Conservation (phyloP, 257 asterid species). For the Fraxinus anomala region DNA sequence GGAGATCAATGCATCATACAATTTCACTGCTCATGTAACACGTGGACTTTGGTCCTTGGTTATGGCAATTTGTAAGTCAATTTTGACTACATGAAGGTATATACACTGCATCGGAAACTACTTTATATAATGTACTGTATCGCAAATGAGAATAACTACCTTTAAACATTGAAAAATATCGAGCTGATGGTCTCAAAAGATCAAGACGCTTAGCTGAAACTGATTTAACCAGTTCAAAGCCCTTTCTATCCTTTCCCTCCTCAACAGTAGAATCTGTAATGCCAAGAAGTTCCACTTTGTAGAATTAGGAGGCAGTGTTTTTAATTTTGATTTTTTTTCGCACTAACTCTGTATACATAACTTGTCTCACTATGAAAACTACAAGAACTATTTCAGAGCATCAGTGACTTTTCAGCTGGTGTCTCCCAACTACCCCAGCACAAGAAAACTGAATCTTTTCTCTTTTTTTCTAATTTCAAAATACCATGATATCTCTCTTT, state of each 20-base stretch:
- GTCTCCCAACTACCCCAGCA: not conserved
- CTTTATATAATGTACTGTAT: too few relatives aligned
- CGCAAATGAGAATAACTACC: conserved; percentile 43
- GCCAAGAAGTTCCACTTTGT: conserved; percentile 48
- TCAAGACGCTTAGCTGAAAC: conserved; percentile 87
- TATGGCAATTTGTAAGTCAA: too few relatives aligned
- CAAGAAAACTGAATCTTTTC: not conserved
- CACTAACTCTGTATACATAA: conserved; percentile 19
- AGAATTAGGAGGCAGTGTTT: conserved; percentile 33
- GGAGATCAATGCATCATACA: too few relatives aligned
- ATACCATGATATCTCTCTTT: not conserved
- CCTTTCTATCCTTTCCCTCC: conserved; percentile 72
- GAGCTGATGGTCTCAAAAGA: conserved; percentile 92
- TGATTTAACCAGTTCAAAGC: conserved; percentile 74
- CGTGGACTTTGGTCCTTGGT: too few relatives aligned
- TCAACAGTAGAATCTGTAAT: conserved; percentile 69
- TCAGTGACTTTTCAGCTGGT: conserved; percentile 1
- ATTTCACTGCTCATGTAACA: too few relatives aligned
- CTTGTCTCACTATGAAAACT: conserved; percentile 19
- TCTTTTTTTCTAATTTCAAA: not conserved
- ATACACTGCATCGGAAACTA: too few relatives aligned
- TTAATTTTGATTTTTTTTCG: conserved; percentile 3
- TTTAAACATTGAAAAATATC: conserved; percentile 76
- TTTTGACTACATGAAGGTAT: too few relatives aligned
- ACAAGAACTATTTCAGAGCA: conserved; percentile 13